phyloP scores from a whole-genome alignment of 345 rosid species.

The Boechera stricta region DNA sequence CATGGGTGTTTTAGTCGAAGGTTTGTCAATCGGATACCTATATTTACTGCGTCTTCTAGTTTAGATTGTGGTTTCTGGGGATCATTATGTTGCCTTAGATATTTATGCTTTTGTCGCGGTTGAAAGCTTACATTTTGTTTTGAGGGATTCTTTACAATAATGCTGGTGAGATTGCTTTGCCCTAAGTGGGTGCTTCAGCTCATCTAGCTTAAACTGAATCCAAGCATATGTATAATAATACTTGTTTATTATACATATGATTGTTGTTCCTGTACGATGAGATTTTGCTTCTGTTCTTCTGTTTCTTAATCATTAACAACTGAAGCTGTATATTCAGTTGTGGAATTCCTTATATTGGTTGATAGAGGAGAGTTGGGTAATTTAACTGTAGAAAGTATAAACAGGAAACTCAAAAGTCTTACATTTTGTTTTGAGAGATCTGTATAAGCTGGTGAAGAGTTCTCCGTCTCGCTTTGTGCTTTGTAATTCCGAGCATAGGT shows the following conservation, averaged over 20 bases:
- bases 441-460: slow-evolving; percentile 5
- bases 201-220: not conserved
- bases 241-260: not conserved
- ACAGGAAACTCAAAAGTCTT: not conserved
- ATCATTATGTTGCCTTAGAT: not conserved
- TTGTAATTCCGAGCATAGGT: not conserved
- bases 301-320: not conserved
- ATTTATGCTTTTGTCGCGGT: not conserved
- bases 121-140: slow-evolving; percentile 4
- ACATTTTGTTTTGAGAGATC: not conserved
- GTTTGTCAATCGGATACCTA: slow-evolving; percentile 50
- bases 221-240: not conserved
- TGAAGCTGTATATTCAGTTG: slow-evolving; percentile 4
- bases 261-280: slow-evolving; percentile 14
- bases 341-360: slow-evolving; percentile 3
- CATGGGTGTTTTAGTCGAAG: slow-evolving; percentile 91
- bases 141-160: not conserved
- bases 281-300: not conserved
- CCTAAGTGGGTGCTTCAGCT: not conserved
- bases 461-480: slow-evolving; percentile 11
- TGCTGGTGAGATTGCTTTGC: slow-evolving; percentile 2
- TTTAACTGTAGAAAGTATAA: not conserved
- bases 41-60: not conserved
- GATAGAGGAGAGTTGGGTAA: slow-evolving; percentile 10
- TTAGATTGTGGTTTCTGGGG: not conserved